A percentile compares a stretch with the other conserved stretches of the same genome.
phyloP scores from a whole-genome alignment of 2,329 filamentous ascomycete species.

The Thielaviopsis ethacetica region DNA sequence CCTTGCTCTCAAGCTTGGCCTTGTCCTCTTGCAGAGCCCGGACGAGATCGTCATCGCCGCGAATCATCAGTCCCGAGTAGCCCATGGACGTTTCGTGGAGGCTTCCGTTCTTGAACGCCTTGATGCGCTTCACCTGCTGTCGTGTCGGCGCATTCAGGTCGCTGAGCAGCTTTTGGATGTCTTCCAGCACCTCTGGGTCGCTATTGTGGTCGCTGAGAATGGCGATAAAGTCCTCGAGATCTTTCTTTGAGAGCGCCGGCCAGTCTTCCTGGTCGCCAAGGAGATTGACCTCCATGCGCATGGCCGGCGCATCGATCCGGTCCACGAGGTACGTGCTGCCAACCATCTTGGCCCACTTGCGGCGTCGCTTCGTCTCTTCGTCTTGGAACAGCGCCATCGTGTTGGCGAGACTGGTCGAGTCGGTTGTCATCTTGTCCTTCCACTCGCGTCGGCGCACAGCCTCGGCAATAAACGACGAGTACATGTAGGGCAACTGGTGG shows the following conservation, averaged over 20 bases:
- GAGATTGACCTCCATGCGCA: slow-evolving; percentile 72
- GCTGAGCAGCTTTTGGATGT: slow-evolving; percentile 59
- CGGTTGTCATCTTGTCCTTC: slow-evolving; percentile 75
- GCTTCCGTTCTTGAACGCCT: slow-evolving; percentile 92
- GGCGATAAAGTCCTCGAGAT: slow-evolving; percentile 59
- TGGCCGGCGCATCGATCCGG: slow-evolving; percentile 47
- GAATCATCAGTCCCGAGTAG: slow-evolving; percentile 68
- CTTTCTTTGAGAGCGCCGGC: slow-evolving; percentile 60
- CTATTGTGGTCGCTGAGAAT: slow-evolving; percentile 47
- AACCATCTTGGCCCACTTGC: slow-evolving; percentile 78
- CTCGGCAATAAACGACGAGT: slow-evolving; percentile 77
- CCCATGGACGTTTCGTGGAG: slow-evolving; percentile 80
- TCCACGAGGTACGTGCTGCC: slow-evolving; percentile 57
- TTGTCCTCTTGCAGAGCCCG: slow-evolving; percentile 73
- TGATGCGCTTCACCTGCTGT: slow-evolving; percentile 71
- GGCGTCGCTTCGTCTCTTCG: slow-evolving; percentile 75
- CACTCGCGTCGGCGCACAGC: slow-evolving; percentile 76
- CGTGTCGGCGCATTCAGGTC: slow-evolving; percentile 71
- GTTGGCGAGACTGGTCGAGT: slow-evolving; percentile 76
- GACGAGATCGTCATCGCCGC: slow-evolving; percentile 73
- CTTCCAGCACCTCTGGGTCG: slow-evolving; percentile 49
- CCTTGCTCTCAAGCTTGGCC: slow-evolving; percentile 50
- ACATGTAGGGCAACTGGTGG: slow-evolving; percentile 71
- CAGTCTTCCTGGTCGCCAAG: slow-evolving; percentile 68
- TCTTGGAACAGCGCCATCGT: slow-evolving; percentile 87